Conservation (phyloP, 2,329 filamentous ascomycete species). For the Leptodontidium sp. region DNA sequence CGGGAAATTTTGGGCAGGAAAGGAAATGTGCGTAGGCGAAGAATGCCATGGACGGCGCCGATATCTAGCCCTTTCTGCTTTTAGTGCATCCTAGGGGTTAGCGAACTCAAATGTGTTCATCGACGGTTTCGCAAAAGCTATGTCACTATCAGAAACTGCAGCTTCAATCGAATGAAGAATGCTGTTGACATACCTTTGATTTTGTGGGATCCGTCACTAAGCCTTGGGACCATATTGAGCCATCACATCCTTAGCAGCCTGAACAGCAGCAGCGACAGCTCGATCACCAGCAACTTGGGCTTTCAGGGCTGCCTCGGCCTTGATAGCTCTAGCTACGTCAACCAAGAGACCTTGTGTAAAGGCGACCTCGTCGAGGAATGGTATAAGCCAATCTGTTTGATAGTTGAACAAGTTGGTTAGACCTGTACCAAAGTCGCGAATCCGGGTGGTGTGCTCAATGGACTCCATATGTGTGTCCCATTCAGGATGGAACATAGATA, state of each 20-base stretch:
- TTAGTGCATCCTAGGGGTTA: not conserved
- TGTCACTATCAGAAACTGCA: not conserved
- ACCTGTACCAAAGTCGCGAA: constrained; percentile 38
- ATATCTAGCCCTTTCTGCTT: not conserved
- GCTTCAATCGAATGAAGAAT: not conserved
- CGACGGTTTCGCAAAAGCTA: not conserved
- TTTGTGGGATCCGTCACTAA: not conserved
- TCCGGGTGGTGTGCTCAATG: constrained; percentile 34
- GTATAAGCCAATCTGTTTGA: constrained; percentile 30
- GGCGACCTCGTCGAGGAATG: constrained; percentile 37
- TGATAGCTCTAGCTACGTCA: constrained; percentile 12
- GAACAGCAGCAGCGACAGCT: constrained; percentile 2
- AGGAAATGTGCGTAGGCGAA: not conserved
- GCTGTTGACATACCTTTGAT: not conserved
- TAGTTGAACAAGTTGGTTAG: constrained; percentile 40
- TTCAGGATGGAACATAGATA: constrained; percentile 42
- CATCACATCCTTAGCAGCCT: not conserved
- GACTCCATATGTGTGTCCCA: constrained; percentile 44
- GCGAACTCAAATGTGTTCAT: not conserved
- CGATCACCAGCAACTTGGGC: not conserved
- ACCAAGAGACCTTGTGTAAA: constrained; percentile 32
- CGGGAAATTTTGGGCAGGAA: not conserved
- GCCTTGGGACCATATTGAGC: not conserved
- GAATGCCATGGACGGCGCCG: not conserved
- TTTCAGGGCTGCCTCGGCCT: not conserved